phyloP scores from a whole-genome alignment of 2,329 filamentous ascomycete genomes.

The Xenoacremonium recifei region DNA sequence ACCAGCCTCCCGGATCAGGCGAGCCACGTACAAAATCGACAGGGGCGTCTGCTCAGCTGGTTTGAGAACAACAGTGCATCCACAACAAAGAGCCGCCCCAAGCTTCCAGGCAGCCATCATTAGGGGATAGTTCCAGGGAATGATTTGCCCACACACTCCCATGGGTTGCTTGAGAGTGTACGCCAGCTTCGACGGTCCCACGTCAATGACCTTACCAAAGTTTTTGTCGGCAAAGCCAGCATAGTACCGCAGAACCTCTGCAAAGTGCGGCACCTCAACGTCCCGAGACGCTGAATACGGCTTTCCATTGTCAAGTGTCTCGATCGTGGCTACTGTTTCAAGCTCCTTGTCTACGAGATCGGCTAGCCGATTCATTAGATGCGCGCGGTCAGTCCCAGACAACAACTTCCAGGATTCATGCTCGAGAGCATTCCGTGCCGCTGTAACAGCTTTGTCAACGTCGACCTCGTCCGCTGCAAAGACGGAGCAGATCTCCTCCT shows the following conservation, averaged over 20 bases:
- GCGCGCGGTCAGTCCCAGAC: conserved; percentile 64
- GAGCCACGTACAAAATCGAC: conserved; percentile 59
- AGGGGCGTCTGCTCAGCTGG: conserved; percentile 61
- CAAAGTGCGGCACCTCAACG: conserved; percentile 56
- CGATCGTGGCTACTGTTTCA: conserved; percentile 48
- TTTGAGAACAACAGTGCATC: conserved; percentile 59
- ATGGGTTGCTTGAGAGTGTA: conserved; percentile 76
- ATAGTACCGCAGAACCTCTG: conserved; percentile 66
- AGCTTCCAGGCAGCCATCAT: conserved; percentile 52
- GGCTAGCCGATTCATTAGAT: conserved; percentile 67
- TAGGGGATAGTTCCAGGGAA: conserved; percentile 73
- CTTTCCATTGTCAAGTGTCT: conserved; percentile 82
- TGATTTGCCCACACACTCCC: conserved; percentile 76
- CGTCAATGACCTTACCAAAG: conserved; percentile 74
- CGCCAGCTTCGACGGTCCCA: conserved; percentile 66
- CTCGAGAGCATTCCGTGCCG: conserved; percentile 68
- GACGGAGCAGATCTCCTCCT: conserved; percentile 68
- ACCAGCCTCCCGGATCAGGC: conserved; percentile 65
- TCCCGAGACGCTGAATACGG: conserved; percentile 64
- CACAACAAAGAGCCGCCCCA: conserved; percentile 59
- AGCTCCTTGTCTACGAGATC: conserved; percentile 66
- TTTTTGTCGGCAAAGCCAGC: conserved; percentile 80
- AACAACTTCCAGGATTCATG: conserved; percentile 66
- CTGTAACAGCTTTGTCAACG: conserved; percentile 67
- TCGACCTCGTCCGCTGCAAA: conserved; percentile 66